A percentile compares a stretch with the other conserved stretches of the same genome.
phyloP scores from a whole-genome alignment of 306 rosid genomes.

The Quercus agrifolia region DNA sequence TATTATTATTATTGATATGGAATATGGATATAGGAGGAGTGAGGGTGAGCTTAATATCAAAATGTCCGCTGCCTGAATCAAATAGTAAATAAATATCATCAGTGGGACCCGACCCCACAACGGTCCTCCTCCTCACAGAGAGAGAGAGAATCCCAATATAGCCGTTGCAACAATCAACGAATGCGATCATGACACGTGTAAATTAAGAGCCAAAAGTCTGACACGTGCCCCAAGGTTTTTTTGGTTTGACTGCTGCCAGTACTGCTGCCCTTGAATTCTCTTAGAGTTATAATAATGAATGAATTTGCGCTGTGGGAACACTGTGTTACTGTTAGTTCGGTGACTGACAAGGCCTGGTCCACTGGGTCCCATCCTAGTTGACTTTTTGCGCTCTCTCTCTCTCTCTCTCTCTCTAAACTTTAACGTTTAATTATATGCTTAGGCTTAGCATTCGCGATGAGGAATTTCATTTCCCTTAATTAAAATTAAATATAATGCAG shows the following conservation, averaged over 20 bases:
- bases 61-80: slow-evolving; percentile 17
- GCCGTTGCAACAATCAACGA: slow-evolving; percentile 29
- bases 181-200: slow-evolving; percentile 11
- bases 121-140: not conserved
- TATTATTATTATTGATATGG: too few relatives aligned
- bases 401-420: too few relatives aligned
- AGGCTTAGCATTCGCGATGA: too few relatives aligned
- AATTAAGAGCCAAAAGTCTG: not conserved
- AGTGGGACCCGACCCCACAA: slow-evolving; percentile 33
- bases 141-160: slow-evolving; percentile 14
- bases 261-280: too few relatives aligned
- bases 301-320: not conserved
- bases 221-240: slow-evolving; percentile 41
- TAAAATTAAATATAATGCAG: too few relatives aligned
- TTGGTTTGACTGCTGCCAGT: slow-evolving; percentile 32
- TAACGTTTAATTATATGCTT: too few relatives aligned
- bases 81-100: not conserved
- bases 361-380: slow-evolving; percentile 46
- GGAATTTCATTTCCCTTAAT: too few relatives aligned
- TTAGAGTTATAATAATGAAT: too few relatives aligned
- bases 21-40: too few relatives aligned
- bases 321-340: slow-evolving; percentile 4
- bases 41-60: not conserved
- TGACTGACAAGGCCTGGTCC: slow-evolving; percentile 9
- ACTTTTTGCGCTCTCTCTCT: slow-evolving; percentile 2